These are phyloP conservation scores for Cryphonectria japonica DNA, from an alignment of 2,329 filamentous ascomycete genomes.

Conservation along the genomic window DNA sequence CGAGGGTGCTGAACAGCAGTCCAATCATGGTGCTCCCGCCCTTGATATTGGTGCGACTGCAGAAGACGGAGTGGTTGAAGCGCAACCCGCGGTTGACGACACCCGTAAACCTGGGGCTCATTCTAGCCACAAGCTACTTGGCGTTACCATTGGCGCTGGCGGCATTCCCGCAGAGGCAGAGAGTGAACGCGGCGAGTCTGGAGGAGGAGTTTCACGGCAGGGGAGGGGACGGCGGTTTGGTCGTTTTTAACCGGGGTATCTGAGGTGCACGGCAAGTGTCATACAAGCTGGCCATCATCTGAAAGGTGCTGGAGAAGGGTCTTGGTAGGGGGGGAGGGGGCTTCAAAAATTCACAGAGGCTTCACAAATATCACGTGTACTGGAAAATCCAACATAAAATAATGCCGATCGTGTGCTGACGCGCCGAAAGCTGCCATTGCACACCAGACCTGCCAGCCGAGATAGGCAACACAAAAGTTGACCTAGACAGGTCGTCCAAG, in stretches of 20 bases:
- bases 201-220: conserved; percentile 86
- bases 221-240: conserved; percentile 77
- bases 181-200: conserved; percentile 72
- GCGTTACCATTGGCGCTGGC: conserved; percentile 88
- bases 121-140: conserved; percentile 83
- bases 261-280: conserved; percentile 44
- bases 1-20: conserved; percentile 88
- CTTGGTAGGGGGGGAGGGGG: not conserved
- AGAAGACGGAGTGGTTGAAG: conserved; percentile 82
- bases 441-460: not conserved
- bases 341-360: no score
- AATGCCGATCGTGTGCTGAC: not conserved
- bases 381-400: not conserved
- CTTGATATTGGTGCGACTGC: conserved; percentile 80
- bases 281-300: not conserved
- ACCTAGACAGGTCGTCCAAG: not conserved
- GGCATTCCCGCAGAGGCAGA: conserved; percentile 90
- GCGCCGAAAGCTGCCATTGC: not conserved
- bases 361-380: not conserved
- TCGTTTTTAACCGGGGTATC: conserved; percentile 97
- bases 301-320: not conserved
- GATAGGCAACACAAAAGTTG: not conserved
- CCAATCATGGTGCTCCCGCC: conserved; percentile 98
- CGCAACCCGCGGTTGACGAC: conserved; percentile 74
- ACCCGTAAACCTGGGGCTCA: conserved; percentile 85